A percentile compares a stretch with the other conserved stretches of the same genome.
phyloP scores from a whole-genome alignment of 1,139 yeast species.

The Suhomyces coccinellae region DNA sequence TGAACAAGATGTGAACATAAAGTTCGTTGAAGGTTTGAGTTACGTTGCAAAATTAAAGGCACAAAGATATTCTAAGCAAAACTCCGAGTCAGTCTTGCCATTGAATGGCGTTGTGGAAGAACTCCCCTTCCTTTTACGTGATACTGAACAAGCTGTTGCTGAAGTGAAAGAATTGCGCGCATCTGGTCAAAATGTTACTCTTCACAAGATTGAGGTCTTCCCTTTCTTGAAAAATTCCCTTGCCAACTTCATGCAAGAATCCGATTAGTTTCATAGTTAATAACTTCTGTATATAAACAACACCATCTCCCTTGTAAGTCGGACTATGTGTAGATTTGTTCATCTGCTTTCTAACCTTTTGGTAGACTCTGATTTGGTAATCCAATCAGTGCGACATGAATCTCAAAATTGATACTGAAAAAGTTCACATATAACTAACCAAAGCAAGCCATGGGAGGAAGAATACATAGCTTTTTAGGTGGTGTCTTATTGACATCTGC shows the following conservation, averaged over 20 bases:
- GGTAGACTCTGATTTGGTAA: not conserved
- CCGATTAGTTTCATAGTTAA: constrained; percentile 6
- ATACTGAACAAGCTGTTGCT: constrained; percentile 53
- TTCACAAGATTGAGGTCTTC: constrained; percentile 45
- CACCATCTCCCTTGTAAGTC: too few relatives aligned
- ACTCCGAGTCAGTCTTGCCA: constrained; percentile 28
- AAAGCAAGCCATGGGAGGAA: constrained; percentile 12
- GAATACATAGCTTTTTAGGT: constrained; percentile 24
- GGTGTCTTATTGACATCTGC: constrained; percentile 70
- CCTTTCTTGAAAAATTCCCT: constrained; percentile 43
- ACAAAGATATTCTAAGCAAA: constrained; percentile 29
- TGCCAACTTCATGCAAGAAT: constrained; percentile 19
- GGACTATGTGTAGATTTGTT: too few relatives aligned
- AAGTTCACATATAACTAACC: not conserved
- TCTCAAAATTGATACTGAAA: not conserved
- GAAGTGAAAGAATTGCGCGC: constrained; percentile 50
- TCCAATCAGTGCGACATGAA: constrained; percentile 3
- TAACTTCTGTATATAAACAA: constrained; percentile 6
- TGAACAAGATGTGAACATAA: constrained; percentile 52
- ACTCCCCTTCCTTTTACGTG: constrained; percentile 44
- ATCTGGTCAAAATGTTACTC: constrained; percentile 26
- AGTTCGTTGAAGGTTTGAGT: constrained; percentile 65
- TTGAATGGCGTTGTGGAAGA: constrained; percentile 45
- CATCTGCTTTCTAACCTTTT: too few relatives aligned
- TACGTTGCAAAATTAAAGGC: constrained; percentile 68